These are phyloP conservation scores for Pythium utonaiense DNA, from an alignment of 352 stramenopile genomes.

Conservation along the genomic window DNA sequence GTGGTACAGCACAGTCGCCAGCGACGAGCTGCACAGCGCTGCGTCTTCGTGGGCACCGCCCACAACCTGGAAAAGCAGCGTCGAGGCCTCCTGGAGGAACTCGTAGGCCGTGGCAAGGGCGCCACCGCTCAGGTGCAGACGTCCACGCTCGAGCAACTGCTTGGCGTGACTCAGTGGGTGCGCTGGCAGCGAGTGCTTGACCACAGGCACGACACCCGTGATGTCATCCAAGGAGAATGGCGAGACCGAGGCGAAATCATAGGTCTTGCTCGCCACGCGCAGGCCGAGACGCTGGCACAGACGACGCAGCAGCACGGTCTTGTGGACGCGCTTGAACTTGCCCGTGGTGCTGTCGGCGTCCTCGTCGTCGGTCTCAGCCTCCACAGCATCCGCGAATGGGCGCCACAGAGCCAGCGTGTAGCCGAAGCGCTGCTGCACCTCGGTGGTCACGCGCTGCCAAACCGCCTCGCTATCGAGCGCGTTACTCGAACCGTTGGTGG, in stretches of 20 bases:
- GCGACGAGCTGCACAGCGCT: constrained; percentile 88
- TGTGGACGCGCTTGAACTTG: constrained; percentile 59
- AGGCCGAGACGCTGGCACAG: constrained; percentile 93
- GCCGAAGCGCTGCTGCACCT: constrained; percentile 75
- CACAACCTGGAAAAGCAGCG: constrained; percentile 92
- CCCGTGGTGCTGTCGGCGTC: constrained; percentile 11
- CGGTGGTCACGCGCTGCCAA: constrained; percentile 53
- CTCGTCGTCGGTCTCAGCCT: constrained; percentile 17
- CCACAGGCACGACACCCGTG: constrained; percentile 90
- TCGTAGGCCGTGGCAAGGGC: constrained; percentile 80
- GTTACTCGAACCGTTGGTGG: constrained; percentile 4
- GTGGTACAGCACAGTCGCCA: constrained; percentile 92
- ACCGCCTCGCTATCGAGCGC: constrained; percentile 40
- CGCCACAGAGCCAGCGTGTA: constrained; percentile 78
- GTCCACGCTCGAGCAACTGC: constrained; percentile 85
- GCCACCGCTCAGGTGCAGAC: constrained; percentile 74
- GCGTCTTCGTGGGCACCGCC: constrained; percentile 92
- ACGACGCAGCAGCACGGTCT: constrained; percentile 85
- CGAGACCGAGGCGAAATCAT: constrained; percentile 68
- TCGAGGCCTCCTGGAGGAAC: constrained; percentile 88
- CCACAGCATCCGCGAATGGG: constrained; percentile 20
- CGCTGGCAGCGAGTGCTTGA: constrained; percentile 89
- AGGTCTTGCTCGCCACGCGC: constrained; percentile 86
- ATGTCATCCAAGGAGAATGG: constrained; percentile 92
- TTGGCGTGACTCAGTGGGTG: constrained; percentile 77